Evolutionary conservation across 2,329 filamentous ascomycete species (phyloP).

Genomic region (Verticillium tricorpus): DNA sequence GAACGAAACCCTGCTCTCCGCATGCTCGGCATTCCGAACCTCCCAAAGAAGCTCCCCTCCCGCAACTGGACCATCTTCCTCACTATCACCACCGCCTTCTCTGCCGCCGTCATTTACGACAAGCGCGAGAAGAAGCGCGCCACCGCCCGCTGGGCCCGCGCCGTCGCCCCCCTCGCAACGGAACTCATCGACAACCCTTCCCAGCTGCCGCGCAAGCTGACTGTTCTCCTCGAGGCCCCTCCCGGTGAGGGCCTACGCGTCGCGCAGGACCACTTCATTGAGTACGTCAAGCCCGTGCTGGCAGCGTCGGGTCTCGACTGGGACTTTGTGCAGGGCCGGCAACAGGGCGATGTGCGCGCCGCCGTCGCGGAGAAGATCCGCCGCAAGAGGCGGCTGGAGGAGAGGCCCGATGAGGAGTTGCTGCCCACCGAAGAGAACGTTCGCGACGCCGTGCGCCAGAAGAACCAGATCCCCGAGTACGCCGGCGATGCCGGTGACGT

Average conservation of each 20-base stretch:
- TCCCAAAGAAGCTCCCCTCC: constrained; percentile 81
- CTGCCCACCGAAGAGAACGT: constrained; percentile 53
- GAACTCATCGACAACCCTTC: constrained; percentile 66
- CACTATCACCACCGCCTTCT: constrained; percentile 70
- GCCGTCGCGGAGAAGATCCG: constrained; percentile 83
- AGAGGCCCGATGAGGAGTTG: constrained; percentile 42
- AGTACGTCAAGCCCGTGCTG: constrained; percentile 91
- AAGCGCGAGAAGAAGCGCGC: constrained; percentile 81
- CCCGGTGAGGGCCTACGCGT: constrained; percentile 79
- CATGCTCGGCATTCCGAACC: constrained; percentile 80
- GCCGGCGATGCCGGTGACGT: constrained; percentile 77
- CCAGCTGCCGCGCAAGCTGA: constrained; percentile 76
- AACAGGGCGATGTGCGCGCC: constrained; percentile 88
- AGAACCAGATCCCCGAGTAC: constrained; percentile 65
- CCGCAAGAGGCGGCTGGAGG: constrained; percentile 58
- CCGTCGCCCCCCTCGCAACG: constrained; percentile 78
- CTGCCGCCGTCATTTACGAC: constrained; percentile 83
- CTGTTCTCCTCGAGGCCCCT: constrained; percentile 79
- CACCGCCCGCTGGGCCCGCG: constrained; percentile 79
- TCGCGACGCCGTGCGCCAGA: constrained; percentile 59
- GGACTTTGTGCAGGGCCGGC: constrained; percentile 88
- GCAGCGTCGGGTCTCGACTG: constrained; percentile 89
- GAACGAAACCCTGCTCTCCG: constrained; percentile 67
- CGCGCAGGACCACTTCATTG: constrained; percentile 92
- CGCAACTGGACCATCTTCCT: constrained; percentile 98